These are phyloP conservation scores for Neocatenulostroma microsporum DNA, from an alignment of 2,329 filamentous ascomycete genomes.

Conservation along the genomic window DNA sequence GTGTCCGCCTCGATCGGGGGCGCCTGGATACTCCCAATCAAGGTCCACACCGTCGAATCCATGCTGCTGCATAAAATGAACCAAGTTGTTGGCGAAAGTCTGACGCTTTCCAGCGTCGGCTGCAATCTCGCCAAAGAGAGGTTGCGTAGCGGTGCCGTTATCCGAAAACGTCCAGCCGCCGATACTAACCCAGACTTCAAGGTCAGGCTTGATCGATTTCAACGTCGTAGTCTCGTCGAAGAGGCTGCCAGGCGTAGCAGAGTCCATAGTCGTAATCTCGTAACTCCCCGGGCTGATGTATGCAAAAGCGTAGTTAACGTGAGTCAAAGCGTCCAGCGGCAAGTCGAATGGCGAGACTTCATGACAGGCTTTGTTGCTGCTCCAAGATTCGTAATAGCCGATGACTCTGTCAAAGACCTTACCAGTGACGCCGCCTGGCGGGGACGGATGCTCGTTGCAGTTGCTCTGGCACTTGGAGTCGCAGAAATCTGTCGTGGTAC, in stretches of 20 bases:
- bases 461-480: constrained; percentile 7
- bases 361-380: constrained; percentile 6
- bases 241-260: too few relatives aligned
- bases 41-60: constrained; percentile 16
- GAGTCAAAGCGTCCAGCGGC: too few relatives aligned
- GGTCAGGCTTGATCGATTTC: neutral
- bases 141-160: constrained; percentile 22
- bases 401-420: constrained; percentile 4
- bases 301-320: too few relatives aligned
- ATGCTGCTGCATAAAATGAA: constrained; percentile 11
- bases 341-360: too few relatives aligned
- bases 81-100: constrained; percentile 1
- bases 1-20: neutral
- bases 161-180: constrained; percentile 2
- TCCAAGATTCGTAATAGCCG: constrained; percentile 18
- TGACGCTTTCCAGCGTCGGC: constrained; percentile 12
- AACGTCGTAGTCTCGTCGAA: too few relatives aligned
- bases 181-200: neutral
- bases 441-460: too few relatives aligned
- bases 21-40: constrained; percentile 8
- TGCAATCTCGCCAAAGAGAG: constrained; percentile 27
- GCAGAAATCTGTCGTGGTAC: constrained; percentile 13
- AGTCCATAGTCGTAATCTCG: too few relatives aligned
- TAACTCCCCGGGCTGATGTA: too few relatives aligned
- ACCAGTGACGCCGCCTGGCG: neutral